Conservation (phyloP, 345 rosid genomes). For the Euclidium syriacum region DNA sequence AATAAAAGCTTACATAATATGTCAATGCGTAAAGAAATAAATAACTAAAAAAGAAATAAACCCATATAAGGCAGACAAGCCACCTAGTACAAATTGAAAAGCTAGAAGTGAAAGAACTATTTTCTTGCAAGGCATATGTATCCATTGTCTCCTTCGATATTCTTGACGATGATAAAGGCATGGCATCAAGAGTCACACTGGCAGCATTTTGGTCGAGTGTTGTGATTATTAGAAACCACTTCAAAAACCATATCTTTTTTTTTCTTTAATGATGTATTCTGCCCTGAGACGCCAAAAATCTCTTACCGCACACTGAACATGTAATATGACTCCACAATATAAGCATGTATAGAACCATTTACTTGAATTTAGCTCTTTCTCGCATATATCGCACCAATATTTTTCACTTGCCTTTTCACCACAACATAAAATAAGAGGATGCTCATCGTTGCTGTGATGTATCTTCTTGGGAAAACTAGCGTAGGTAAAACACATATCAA, state of each 20-base stretch:
- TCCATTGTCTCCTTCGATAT: no score
- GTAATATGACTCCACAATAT: not conserved
- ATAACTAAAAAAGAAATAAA: no score
- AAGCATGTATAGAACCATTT: not conserved
- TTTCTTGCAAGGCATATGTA: no score
- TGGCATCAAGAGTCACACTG: constrained; percentile 3
- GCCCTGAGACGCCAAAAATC: no score
- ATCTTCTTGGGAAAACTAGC: no score
- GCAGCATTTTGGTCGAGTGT: not conserved
- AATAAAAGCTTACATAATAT: no score
- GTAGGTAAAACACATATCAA: no score
- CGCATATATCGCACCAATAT: not conserved
- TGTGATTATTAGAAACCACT: not conserved
- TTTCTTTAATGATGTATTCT: not conserved
- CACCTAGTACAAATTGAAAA: no score
- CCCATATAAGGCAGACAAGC: no score
- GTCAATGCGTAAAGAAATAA: no score
- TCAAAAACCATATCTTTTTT: not conserved
- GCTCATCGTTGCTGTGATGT: not conserved
- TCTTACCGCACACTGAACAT: not conserved
- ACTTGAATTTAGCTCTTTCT: not conserved
- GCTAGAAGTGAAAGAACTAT: no score
- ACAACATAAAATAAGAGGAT: not conserved
- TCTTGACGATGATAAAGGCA: no score
- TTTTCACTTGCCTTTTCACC: not conserved